Conservation (phyloP, 305 asterid genomes). For the Solanum hybrid region DNA sequence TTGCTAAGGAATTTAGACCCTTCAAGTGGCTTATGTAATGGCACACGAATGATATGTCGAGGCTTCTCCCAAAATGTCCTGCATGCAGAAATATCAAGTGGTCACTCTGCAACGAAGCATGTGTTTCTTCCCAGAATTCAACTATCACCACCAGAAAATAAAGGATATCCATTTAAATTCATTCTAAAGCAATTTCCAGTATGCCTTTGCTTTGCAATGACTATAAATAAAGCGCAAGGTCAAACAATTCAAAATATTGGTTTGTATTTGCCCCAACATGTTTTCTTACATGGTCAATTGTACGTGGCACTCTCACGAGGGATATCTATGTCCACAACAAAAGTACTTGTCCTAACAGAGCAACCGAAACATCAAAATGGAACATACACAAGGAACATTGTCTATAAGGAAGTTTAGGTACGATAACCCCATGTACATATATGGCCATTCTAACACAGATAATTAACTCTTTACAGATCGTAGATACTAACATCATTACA, state of each 20-base stretch:
- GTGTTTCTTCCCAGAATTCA: not conserved
- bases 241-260: not conserved
- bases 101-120: not conserved
- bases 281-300: not conserved
- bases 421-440: not conserved
- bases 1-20: not conserved
- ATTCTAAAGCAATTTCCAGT: not conserved
- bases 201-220: not conserved
- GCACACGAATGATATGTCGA: not conserved
- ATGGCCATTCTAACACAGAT: not conserved
- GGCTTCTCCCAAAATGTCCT: not conserved
- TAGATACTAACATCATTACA: not conserved
- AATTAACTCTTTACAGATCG: no score
- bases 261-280: not conserved
- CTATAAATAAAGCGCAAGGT: not conserved
- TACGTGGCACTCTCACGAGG: not conserved
- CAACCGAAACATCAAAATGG: not conserved
- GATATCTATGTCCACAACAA: not conserved
- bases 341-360: not conserved
- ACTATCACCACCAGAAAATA: not conserved
- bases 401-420: not conserved
- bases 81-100: not conserved
- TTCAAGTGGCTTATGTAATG: not conserved
- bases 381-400: not conserved
- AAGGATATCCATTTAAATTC: not conserved